Evolutionary conservation across 1,139 yeast species (phyloP), one percentile per base, ranked within the genome.

Genomic region (Candida labiduridarum): DNA sequence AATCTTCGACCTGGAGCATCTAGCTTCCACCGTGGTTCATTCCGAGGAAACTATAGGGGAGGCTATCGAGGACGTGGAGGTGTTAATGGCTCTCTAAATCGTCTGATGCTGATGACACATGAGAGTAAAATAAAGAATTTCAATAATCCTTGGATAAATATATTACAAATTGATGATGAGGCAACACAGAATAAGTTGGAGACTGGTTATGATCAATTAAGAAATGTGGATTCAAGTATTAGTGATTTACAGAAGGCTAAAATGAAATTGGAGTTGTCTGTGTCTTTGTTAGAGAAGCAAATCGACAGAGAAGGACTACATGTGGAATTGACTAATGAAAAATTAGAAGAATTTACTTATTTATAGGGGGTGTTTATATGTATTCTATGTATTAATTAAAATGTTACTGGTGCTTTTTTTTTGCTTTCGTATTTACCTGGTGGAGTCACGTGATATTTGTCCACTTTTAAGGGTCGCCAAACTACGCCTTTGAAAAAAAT

Each of bases 301-400:
- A 64, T 68, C 0, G 57, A 50, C 22, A 60, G 72, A 46, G 80
- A 76, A 51, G 71, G 61, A 30, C 55, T 73, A 39, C 69, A 73
- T 53, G 76, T 70, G 7, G 71, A 70, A 49, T 52, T 74, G 22
- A 67, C 78, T 36, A 64, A 57, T 31, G 80, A 76, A 52, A 76
- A 75, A 56, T 62, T 76, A 45, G 79, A 74, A 49, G 80, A 76
- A 58, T 68, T 75, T 59, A 60, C 70, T 11, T 71, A 69, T 52
- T 57, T 72, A 58, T 73, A 52, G 48, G 25, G 48, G 25, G 16
- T 19, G 34, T 18, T 4, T 34, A 15, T 19, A 3, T 31, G 4
- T 5, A 19, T 27, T 8, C 3, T 10, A 15, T n/a, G 14, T 14
- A 34, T 34, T 34, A 34, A 4, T 16, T 33, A 33, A 33, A 9